These are phyloP conservation scores for Fusarium burgessii DNA, from an alignment of 2,329 filamentous ascomycete genomes.

Conservation along the genomic window DNA sequence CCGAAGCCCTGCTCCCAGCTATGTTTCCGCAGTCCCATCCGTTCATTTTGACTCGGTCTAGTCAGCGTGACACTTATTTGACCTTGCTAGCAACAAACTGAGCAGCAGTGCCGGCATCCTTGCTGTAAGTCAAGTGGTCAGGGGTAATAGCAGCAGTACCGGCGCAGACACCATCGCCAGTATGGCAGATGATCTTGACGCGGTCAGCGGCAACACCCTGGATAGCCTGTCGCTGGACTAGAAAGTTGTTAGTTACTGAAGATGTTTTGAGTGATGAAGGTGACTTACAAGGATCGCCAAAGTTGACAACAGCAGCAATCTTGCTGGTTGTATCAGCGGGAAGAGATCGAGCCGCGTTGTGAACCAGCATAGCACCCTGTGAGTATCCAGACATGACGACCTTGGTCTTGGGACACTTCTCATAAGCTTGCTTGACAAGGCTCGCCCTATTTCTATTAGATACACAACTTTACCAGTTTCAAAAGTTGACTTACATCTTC, in stretches of 20 bases:
- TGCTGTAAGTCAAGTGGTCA: slow-evolving; percentile 46
- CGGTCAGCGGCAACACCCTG: slow-evolving; percentile 36
- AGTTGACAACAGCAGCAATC: slow-evolving; percentile 49
- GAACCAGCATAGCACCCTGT: slow-evolving; percentile 55
- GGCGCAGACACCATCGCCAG: slow-evolving; percentile 50
- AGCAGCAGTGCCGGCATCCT: slow-evolving; percentile 48
- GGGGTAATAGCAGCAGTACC: slow-evolving; percentile 45
- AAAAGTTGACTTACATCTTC: slow-evolving; percentile 57
- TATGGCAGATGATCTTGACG: slow-evolving; percentile 50
- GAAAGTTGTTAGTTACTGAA: slow-evolving; percentile 7
- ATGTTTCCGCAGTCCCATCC: background rate
- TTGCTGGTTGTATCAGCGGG: slow-evolving; percentile 50
- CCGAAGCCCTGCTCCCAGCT: background rate
- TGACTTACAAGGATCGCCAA: slow-evolving; percentile 47
- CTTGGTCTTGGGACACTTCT: slow-evolving; percentile 58
- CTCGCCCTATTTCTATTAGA: slow-evolving; percentile 29
- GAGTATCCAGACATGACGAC: slow-evolving; percentile 62
- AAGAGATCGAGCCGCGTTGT: slow-evolving; percentile 56
- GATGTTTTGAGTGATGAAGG: background rate
- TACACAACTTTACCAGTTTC: background rate
- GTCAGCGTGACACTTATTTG: slow-evolving; percentile 5
- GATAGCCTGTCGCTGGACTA: slow-evolving; percentile 41
- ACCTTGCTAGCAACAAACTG: slow-evolving; percentile 45
- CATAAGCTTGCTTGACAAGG: slow-evolving; percentile 50
- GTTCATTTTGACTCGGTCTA: background rate